These are phyloP conservation scores for Bipolaris oryzae DNA, from an alignment of 2,329 filamentous ascomycete genomes.

Conservation along the genomic window DNA sequence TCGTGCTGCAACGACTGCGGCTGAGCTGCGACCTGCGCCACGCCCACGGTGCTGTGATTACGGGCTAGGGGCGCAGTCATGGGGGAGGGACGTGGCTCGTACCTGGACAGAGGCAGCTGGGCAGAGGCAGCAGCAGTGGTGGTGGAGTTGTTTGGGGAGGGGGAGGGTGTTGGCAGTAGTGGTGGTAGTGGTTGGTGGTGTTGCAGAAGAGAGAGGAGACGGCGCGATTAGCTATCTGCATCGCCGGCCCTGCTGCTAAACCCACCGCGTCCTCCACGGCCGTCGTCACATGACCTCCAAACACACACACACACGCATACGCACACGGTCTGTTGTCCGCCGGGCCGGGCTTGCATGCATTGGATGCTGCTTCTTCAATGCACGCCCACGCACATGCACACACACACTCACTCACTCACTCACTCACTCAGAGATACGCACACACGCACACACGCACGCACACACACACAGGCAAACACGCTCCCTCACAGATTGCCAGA, in stretches of 20 bases:
- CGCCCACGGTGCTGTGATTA: slow-evolving; percentile 12
- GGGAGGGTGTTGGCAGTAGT: neutral
- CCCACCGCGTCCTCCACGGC: slow-evolving; percentile 10
- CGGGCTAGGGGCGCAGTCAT: slow-evolving; percentile 13
- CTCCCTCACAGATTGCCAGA: neutral
- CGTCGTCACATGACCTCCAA: slow-evolving; percentile 16
- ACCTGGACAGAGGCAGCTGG: slow-evolving; percentile 5
- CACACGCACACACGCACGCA: neutral
- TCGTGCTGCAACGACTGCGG: slow-evolving; percentile 24
- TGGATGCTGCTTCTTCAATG: neutral
- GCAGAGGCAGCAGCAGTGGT: neutral
- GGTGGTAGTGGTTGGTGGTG: neutral
- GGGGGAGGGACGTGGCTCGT: slow-evolving; percentile 4
- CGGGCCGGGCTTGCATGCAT: neutral
- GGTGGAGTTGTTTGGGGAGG: neutral
- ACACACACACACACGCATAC: too few relatives aligned
- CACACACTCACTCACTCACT: neutral
- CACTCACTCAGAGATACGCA: neutral
- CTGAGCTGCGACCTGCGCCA: slow-evolving; percentile 20
- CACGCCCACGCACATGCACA: neutral
- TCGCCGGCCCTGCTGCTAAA: slow-evolving; percentile 13
- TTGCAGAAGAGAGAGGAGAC: slow-evolving; percentile 6
- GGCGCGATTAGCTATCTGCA: slow-evolving; percentile 18
- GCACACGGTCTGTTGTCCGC: neutral
- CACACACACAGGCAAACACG: neutral